A percentile compares a stretch with the other conserved stretches of the same genome.
Evolutionary conservation across 2,329 filamentous ascomycete genomes (phyloP).

Genomic region (Corniculantispora saksenae): DNA sequence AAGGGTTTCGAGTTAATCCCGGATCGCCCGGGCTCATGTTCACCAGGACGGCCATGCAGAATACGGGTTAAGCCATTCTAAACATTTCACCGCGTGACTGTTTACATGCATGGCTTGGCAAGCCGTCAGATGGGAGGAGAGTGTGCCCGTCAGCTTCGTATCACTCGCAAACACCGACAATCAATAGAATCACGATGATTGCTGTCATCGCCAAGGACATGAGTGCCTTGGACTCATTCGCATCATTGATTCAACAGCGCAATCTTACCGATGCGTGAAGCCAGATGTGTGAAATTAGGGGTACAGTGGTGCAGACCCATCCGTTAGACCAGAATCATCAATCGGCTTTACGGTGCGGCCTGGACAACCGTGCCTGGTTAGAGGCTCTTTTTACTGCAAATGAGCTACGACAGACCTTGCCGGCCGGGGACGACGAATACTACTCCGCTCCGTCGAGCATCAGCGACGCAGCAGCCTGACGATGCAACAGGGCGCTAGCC

Average conservation of each 20-base stretch:
- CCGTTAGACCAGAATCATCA: not conserved
- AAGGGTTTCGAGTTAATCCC: not conserved
- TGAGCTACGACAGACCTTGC: constrained; percentile 1
- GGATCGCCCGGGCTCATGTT: no score
- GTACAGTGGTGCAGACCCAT: not conserved
- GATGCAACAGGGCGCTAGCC: constrained; percentile 8
- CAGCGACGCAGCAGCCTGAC: not conserved
- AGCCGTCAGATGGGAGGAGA: not conserved
- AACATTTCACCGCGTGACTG: not conserved
- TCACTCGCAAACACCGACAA: not conserved
- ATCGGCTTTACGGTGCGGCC: not conserved
- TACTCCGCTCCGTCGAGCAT: not conserved
- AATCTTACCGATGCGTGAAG: not conserved
- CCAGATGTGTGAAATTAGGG: not conserved
- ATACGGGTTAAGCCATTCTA: not conserved
- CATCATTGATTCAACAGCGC: not conserved
- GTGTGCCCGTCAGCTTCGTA: not conserved
- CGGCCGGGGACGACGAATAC: not conserved
- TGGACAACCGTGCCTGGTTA: not conserved
- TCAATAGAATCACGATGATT: not conserved
- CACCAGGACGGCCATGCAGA: not conserved
- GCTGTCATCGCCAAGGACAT: not conserved
- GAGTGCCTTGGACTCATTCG: not conserved
- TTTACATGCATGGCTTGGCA: not conserved
- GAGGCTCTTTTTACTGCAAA: not conserved